Base-by-base conservation (phyloP, 2,329 filamentous ascomycete species). In the Diplodia scrobiculata region DNA sequence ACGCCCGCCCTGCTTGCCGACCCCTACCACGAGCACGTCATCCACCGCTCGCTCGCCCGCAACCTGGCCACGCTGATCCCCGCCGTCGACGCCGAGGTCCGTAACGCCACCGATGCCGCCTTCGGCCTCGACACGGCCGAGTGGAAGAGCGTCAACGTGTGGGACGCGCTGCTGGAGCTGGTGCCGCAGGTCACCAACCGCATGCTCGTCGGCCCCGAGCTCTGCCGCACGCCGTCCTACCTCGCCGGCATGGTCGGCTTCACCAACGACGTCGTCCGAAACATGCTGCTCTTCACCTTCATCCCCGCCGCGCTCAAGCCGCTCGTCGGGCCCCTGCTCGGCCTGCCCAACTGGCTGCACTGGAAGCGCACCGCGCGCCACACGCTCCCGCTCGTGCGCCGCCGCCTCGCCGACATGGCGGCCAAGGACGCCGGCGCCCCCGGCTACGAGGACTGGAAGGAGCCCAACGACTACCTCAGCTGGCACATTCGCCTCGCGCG, bases 381-480 rank as follows among this genome's bases (percentile, higher is more conserved):
- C 29, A 76, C 82, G 5, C 66, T 81, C 5, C 84, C 85, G 0
- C 55, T 84, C n/a, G 83, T 87, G 66, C 70, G 77, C 34, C 72
- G 82, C 69, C 82, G 85, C 0, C 75, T 86, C 9, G 70, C 76
- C 11, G 77, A 82, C 59, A 80, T 86, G 71, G 63, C 41, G 41
- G 70, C 72, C 29, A 78, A 76, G 62, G 80, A 81, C 62, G 76
- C 77, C 1, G 76, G 74, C 0, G 79, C 84, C 32, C 73, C 79
- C 1, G 41, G 9, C 17, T 76, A 73, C 2, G 79, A 78, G 65
- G 77, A 80, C 27, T 82, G 78, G 75, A 70, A 74, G 3, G 78
- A 81, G 6, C 83, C 84, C 0, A 84, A 86, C 55, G 84, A 87
- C 74, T 85, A 83, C 69, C 75, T 87, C 32, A 85, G 82, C 5